These are phyloP conservation scores for Paramecium sonneborni DNA, from an alignment of 73 alveolate genomes.

Conservation along the genomic window DNA sequence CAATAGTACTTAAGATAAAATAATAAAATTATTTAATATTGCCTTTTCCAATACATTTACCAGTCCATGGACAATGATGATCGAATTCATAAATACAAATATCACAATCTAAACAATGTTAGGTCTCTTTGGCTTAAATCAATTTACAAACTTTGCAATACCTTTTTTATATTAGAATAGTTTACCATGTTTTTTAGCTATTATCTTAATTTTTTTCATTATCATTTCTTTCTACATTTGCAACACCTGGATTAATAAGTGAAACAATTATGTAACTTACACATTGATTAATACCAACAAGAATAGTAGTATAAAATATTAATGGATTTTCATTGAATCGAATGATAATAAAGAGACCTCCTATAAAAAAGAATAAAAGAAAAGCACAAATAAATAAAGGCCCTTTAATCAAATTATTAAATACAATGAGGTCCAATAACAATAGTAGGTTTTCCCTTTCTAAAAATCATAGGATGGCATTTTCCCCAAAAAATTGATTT, in stretches of 20 bases:
- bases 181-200: not conserved
- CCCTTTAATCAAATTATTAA: not conserved
- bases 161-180: not conserved
- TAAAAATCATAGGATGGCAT: slow-evolving; percentile 28
- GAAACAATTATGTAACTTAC: slow-evolving; percentile 33
- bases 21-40: slow-evolving; percentile 63
- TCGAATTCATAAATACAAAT: slow-evolving; percentile 72
- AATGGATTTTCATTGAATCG: not conserved
- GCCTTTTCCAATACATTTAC: slow-evolving; percentile 78
- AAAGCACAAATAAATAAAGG: slow-evolving; percentile 62
- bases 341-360: slow-evolving; percentile 24
- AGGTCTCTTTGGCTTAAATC: slow-evolving; percentile 41
- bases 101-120: slow-evolving; percentile 81
- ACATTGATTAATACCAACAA: not conserved
- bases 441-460: slow-evolving; percentile 62
- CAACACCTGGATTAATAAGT: slow-evolving; percentile 41
- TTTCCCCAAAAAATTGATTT: slow-evolving; percentile 25
- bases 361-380: slow-evolving; percentile 15
- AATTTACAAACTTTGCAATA: slow-evolving; percentile 69
- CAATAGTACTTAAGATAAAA: slow-evolving; percentile 53
- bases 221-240: slow-evolving; percentile 10
- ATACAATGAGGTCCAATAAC: slow-evolving; percentile 74
- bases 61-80: slow-evolving; percentile 90
- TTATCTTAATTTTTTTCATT: not conserved
- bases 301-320: not conserved